Evolutionary conservation across 176 grass and related monocot genomes (phyloP), one percentile per base, ranked within the genome.

Genomic region (Chrysopogon serrulatus): DNA sequence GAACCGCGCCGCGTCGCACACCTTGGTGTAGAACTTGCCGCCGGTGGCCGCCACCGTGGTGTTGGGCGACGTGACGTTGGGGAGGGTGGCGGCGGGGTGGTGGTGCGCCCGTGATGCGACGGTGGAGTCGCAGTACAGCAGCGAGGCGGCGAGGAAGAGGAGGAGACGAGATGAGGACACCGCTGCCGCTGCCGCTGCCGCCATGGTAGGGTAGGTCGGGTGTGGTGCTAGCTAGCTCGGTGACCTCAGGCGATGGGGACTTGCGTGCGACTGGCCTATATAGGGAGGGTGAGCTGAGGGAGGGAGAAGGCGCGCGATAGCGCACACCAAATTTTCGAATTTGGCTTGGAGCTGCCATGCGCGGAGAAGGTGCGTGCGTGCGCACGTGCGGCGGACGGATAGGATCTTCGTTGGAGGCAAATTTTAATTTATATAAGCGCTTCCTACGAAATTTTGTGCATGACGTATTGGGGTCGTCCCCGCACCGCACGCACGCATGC

Each of bases 1-100:
- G 44, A 80, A 86, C 59, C 77, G n/a, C 18, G 54, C 1, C 33
- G 57, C 42, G 33, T 80, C 77, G 84, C 84, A 86, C 34, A 86
- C 77, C 77, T 74, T 80, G 34, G 61, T 64, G 61, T 64, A 64
- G 28, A 64, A 5, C 61, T 17, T 64, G 61, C 61, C 61, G 61
- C 30, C 62, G 14, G 62, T 19, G 30, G 30, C 30, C 62, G 62
- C 62, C 0, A 65, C 62, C 15, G 15, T 65, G 30, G 62, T 65
- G 30, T 65, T 65, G 30, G 62, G 62, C 6, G 13, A 18, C 61
- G 61, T 13, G 1, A 65, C 61, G 15, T 0, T 16, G 30, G 15
- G 13, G 56, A 10, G 51, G 27, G 0, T 1, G 30, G 14, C 0
- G 13, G 26, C 0, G 28, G 5, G 26, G 60, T 24, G 21, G 53